Evolutionary conservation across 1,284 basidiomycete genomes (phyloP).

Genomic region (Psilocybe mexicana): DNA sequence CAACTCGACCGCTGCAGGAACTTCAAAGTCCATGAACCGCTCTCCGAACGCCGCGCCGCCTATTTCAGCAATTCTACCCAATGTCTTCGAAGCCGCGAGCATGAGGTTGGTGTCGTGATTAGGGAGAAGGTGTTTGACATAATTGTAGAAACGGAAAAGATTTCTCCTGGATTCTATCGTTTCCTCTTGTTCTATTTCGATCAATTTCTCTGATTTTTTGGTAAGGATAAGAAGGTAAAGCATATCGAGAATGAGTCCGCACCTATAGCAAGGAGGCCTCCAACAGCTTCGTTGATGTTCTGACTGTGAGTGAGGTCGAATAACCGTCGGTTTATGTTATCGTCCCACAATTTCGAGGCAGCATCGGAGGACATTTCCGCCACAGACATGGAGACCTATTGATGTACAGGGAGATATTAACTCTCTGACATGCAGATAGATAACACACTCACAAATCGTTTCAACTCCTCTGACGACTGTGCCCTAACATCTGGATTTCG

Average conservation of each 20-base stretch:
- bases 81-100: conserved; percentile 84
- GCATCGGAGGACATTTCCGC: conserved; percentile 79
- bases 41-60: conserved; percentile 84
- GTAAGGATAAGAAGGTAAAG: conserved; percentile 6
- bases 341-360: conserved; percentile 79
- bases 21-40: conserved; percentile 84
- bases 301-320: conserved; percentile 85
- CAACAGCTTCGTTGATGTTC: conserved; percentile 73
- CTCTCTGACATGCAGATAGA: not conserved
- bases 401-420: not conserved
- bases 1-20: conserved; percentile 78
- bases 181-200: conserved; percentile 73
- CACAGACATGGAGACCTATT: conserved; percentile 67
- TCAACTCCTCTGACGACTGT: conserved; percentile 65
- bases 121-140: conserved; percentile 84
- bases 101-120: conserved; percentile 86
- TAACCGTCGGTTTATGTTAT: conserved; percentile 74
- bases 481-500: conserved; percentile 62
- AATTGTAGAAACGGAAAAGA: conserved; percentile 89
- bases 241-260: conserved; percentile 22
- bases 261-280: conserved; percentile 85
- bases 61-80: conserved; percentile 80
- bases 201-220: conserved; percentile 58
- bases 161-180: conserved; percentile 74
- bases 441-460: conserved; percentile 63